Conservation (phyloP, 768 basidiomycete genomes). For the Termitomyces sp. region DNA sequence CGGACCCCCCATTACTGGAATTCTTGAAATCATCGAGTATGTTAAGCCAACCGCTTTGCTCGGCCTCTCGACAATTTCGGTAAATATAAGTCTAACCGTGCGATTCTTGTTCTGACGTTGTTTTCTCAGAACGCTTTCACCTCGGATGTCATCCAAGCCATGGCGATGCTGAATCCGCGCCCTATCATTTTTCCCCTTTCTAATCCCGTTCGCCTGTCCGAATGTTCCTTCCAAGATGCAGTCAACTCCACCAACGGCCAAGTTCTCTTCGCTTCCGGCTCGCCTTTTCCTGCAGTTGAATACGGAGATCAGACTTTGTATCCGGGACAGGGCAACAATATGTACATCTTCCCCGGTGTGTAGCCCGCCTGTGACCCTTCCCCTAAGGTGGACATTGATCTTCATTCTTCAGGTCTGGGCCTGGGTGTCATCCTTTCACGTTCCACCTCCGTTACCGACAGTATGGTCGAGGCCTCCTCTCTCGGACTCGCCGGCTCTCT, state of each 20-base stretch:
- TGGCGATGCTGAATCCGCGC: slow-evolving; percentile 73
- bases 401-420: slow-evolving; percentile 55
- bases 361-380: background rate
- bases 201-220: slow-evolving; percentile 79
- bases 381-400: background rate
- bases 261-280: slow-evolving; percentile 85
- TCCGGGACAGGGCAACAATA: slow-evolving; percentile 93
- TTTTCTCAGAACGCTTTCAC: slow-evolving; percentile 63
- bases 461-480: slow-evolving; percentile 86
- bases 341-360: slow-evolving; percentile 76
- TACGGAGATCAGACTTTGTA: slow-evolving; percentile 53
- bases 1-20: slow-evolving; percentile 67
- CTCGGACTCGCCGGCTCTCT: slow-evolving; percentile 74
- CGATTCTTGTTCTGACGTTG: background rate
- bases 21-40: slow-evolving; percentile 72
- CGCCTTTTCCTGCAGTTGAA: slow-evolving; percentile 67
- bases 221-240: slow-evolving; percentile 76
- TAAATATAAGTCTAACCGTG: slow-evolving; percentile 17
- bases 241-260: slow-evolving; percentile 64
- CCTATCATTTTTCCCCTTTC: slow-evolving; percentile 94
- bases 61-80: slow-evolving; percentile 82
- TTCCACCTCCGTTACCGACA: slow-evolving; percentile 67
- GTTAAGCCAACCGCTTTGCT: slow-evolving; percentile 87
- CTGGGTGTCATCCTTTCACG: slow-evolving; percentile 70
- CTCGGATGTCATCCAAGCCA: slow-evolving; percentile 60